Evolutionary conservation across 2,329 filamentous ascomycete species (phyloP).

Genomic region (Diaporthe batatas): DNA sequence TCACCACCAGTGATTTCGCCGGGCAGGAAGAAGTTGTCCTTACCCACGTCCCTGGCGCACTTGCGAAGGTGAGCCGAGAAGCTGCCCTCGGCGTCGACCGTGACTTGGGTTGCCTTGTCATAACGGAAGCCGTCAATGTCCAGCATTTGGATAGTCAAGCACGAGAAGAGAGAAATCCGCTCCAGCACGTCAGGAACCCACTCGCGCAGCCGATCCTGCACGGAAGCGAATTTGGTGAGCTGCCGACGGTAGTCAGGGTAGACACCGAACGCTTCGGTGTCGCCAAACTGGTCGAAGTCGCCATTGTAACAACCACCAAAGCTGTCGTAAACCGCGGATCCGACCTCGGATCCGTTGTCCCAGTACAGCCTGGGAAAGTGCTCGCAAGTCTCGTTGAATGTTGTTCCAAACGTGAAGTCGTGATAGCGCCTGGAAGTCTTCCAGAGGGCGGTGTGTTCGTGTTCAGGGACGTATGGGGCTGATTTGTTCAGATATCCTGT

Average conservation of each 20-base stretch:
- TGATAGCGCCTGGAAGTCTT: conserved; percentile 66
- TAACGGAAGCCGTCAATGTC: conserved; percentile 76
- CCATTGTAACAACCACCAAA: conserved; percentile 67
- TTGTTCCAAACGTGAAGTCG: conserved; percentile 68
- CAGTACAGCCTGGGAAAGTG: conserved; percentile 71
- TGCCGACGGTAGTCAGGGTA: conserved; percentile 74
- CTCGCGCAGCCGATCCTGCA: conserved; percentile 74
- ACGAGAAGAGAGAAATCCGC: conserved; percentile 71
- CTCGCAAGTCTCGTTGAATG: conserved; percentile 64
- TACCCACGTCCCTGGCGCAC: conserved; percentile 68
- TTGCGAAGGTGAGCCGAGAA: conserved; percentile 68
- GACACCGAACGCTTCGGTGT: conserved; percentile 73
- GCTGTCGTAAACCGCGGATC: conserved; percentile 58
- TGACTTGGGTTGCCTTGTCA: conserved; percentile 72
- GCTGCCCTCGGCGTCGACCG: conserved; percentile 69
- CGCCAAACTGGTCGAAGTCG: conserved; percentile 60
- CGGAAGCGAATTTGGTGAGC: conserved; percentile 75
- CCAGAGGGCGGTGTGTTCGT: conserved; percentile 69
- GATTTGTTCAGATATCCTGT: conserved; percentile 70
- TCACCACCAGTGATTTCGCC: conserved; percentile 75
- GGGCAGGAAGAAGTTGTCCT: conserved; percentile 73
- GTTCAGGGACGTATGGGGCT: conserved; percentile 63
- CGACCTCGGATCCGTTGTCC: conserved; percentile 66
- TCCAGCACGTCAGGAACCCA: conserved; percentile 71
- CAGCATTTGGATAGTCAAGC: conserved; percentile 70